These are phyloP conservation scores for Thelephora aurantiotincta DNA, from an alignment of 768 basidiomycete genomes.

Conservation along the genomic window DNA sequence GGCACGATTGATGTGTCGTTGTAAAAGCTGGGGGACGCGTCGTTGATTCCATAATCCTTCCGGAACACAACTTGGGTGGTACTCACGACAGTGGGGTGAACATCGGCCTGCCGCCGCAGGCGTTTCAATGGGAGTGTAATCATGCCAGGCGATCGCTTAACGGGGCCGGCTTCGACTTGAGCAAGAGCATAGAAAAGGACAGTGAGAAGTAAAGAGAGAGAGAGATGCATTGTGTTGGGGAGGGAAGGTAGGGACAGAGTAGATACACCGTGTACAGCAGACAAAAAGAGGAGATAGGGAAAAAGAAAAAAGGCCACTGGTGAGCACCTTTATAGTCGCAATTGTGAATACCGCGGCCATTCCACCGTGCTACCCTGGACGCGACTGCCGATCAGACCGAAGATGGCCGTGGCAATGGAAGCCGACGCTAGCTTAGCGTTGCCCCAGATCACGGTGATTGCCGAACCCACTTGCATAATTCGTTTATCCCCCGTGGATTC, in stretches of 20 bases:
- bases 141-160: constrained; percentile 17
- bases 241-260: neutral
- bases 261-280: neutral
- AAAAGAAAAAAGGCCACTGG: neutral
- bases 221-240: constrained; percentile 32
- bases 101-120: constrained; percentile 15
- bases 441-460: too few relatives aligned
- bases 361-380: too few relatives aligned
- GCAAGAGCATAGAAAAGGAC: constrained; percentile 30
- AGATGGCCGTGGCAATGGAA: too few relatives aligned
- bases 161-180: constrained; percentile 29
- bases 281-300: neutral
- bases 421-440: too few relatives aligned
- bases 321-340: too few relatives aligned
- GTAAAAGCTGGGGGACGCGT: constrained; percentile 31
- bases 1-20: constrained; percentile 58
- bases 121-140: constrained; percentile 30
- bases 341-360: too few relatives aligned
- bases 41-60: neutral
- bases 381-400: too few relatives aligned
- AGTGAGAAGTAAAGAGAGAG: constrained; percentile 34
- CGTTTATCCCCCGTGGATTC: too few relatives aligned
- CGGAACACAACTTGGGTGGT: too few relatives aligned
- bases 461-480: too few relatives aligned
- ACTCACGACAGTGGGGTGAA: constrained; percentile 31